Conservation (phyloP, 1,139 yeast genomes). For the Magnusiomyces fungicola region DNA sequence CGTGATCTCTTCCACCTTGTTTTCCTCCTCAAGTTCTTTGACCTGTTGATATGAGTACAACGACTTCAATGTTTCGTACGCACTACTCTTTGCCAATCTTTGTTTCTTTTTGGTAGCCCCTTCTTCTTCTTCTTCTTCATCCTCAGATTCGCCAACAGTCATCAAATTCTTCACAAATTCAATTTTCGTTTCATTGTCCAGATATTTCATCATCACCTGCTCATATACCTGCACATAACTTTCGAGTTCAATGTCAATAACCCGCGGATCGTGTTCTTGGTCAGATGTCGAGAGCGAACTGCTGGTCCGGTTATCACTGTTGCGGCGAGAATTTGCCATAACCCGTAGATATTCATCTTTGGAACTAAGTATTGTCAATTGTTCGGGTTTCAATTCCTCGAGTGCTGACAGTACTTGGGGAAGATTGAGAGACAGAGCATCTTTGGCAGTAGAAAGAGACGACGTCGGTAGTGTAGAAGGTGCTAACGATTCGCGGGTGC, state of each 20-base stretch:
- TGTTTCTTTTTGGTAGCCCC: conserved; percentile 22
- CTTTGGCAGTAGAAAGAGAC: too few species aligned
- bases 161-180: conserved; percentile 44
- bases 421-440: too few species aligned
- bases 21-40: conserved; percentile 10
- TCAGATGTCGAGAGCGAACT: neutral
- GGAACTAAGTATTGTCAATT: neutral
- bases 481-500: too few species aligned
- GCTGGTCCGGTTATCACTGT: conserved; percentile 1
- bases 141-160: too few species aligned
- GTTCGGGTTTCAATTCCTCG: neutral
- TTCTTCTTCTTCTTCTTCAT: conserved; percentile 28
- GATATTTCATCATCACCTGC: conserved; percentile 50
- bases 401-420: neutral
- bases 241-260: conserved; percentile 25
- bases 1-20: conserved; percentile 9
- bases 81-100: neutral
- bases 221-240: conserved; percentile 37
- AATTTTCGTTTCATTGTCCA: conserved; percentile 64
- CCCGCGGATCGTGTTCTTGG: conserved; percentile 18
- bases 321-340: neutral
- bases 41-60: conserved; percentile 8
- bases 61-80: neutral
- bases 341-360: neutral
- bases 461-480: too few species aligned